These are phyloP conservation scores for Gigaspora rosea DNA, from an alignment of 192 early-diverging fungal species.

Conservation along the genomic window DNA sequence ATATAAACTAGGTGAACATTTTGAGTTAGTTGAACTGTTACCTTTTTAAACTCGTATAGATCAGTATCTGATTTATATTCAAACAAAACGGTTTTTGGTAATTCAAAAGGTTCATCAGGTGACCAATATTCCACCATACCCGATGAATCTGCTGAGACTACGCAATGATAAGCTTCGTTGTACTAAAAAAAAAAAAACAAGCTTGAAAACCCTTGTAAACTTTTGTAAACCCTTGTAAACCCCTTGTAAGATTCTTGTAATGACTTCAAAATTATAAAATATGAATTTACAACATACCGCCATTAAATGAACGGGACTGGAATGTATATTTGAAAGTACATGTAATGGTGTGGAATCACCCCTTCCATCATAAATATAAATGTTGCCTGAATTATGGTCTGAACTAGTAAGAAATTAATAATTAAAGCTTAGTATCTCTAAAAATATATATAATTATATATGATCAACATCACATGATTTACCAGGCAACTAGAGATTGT, in stretches of 20 bases:
- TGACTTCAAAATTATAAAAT: neutral
- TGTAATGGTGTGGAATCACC: constrained; percentile 64
- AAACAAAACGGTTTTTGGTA: constrained; percentile 70
- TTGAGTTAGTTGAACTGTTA: constrained; percentile 25
- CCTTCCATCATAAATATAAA: constrained; percentile 86
- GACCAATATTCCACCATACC: constrained; percentile 97
- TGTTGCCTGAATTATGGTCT: constrained; percentile 66
- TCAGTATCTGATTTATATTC: constrained; percentile 92
- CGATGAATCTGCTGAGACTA: constrained; percentile 80
- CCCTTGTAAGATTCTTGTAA: neutral
- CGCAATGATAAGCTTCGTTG: constrained; percentile 70
- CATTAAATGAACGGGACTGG: constrained; percentile 76
- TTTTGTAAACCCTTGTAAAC: neutral
- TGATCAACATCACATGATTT: constrained; percentile 22
- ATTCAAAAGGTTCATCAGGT: constrained; percentile 64
- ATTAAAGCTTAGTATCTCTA: neutral
- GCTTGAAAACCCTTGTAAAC: neutral
- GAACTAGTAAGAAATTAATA: constrained; percentile 52
- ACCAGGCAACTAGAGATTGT: constrained; percentile 79
- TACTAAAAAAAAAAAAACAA: constrained; percentile 45
- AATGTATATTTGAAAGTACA: constrained; percentile 67
- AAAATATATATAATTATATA: neutral
- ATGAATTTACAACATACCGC: constrained; percentile 40
- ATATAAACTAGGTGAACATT: neutral
- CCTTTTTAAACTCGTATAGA: constrained; percentile 96